phyloP scores from a whole-genome alignment of 2,329 filamentous ascomycete genomes.

The Cytospora mali region DNA sequence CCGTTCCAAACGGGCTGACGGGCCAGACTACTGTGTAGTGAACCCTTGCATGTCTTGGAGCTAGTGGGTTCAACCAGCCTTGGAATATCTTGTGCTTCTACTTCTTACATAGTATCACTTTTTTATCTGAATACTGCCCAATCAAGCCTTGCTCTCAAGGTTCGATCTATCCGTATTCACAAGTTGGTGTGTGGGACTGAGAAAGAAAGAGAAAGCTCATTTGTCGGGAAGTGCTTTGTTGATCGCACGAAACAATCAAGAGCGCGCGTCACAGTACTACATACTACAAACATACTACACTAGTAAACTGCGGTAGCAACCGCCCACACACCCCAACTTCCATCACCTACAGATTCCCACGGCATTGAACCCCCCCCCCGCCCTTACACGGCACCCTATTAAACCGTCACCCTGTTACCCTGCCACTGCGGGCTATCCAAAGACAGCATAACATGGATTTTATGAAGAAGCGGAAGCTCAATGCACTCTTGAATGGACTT shows the following conservation, averaged over 20 bases:
- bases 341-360: no score
- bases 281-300: not conserved
- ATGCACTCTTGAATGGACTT: conserved; percentile 70
- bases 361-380: not conserved
- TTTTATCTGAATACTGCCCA: no score
- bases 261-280: not conserved
- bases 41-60: no score
- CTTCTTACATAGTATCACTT: no score
- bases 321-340: no score
- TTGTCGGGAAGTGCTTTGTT: not conserved
- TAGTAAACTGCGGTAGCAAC: no score
- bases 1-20: no score
- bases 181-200: not conserved
- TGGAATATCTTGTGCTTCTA: no score
- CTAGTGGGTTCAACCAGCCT: no score
- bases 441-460: conserved; percentile 24
- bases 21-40: no score
- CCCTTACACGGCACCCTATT: not conserved
- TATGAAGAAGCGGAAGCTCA: conserved; percentile 78
- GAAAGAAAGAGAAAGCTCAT: not conserved
- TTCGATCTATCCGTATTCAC: not conserved
- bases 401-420: not conserved
- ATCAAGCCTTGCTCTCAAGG: not conserved
- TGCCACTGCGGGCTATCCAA: not conserved
- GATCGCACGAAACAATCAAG: not conserved